Conservation (phyloP, 805 yeast genomes). For the Metschnikowia peoriensis region DNA sequence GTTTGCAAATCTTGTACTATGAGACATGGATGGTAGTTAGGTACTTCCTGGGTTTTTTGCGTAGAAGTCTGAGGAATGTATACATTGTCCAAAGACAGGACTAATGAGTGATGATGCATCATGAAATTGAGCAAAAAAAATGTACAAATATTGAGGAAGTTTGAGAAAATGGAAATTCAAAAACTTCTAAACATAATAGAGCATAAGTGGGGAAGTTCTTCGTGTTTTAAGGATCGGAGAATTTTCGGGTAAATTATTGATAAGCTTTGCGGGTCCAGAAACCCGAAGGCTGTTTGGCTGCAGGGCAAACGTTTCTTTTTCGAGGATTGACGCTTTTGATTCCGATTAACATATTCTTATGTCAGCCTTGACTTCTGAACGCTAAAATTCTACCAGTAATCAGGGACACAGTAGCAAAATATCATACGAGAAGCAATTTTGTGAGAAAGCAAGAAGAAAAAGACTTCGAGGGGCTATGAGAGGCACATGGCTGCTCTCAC, state of each 20-base stretch:
- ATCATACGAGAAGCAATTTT: too few relatives aligned
- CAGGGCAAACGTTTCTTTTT: background rate
- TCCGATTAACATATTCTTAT: too few relatives aligned
- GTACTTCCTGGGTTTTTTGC: conserved; percentile 29
- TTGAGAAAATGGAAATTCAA: background rate
- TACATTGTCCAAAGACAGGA: conserved; percentile 37
- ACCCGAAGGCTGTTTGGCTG: background rate
- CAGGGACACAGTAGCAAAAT: too few relatives aligned
- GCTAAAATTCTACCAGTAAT: too few relatives aligned
- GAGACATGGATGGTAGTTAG: conserved; percentile 55
- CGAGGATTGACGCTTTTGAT: too few relatives aligned
- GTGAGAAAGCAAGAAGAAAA: too few relatives aligned
- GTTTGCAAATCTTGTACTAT: conserved; percentile 57
- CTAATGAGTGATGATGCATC: conserved; percentile 24
- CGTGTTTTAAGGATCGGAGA: background rate
- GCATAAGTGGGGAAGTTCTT: too few relatives aligned
- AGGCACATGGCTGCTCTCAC: too few relatives aligned
- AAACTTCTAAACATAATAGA: background rate
- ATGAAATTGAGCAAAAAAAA: background rate
- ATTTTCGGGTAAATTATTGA: background rate
- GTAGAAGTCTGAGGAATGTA: conserved; percentile 44
- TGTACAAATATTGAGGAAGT: background rate
- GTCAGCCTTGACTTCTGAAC: too few relatives aligned
- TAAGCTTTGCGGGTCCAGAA: conserved; percentile 1
- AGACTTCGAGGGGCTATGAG: too few relatives aligned